These are phyloP conservation scores for Pseudogymnoascus sp. DNA, from an alignment of 2,329 filamentous ascomycete genomes.

Conservation along the genomic window DNA sequence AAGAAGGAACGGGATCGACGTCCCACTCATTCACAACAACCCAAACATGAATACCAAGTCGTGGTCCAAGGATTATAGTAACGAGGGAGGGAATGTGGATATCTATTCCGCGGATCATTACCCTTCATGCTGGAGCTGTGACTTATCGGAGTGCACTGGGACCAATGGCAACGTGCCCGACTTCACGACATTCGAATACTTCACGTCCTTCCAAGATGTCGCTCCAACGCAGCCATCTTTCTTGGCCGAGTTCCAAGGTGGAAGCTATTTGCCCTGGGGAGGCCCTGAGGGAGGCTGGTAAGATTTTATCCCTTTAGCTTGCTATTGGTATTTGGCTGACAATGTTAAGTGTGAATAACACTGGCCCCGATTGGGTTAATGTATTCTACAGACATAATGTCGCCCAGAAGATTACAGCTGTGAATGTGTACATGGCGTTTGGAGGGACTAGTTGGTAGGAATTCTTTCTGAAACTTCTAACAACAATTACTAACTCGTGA, in stretches of 20 bases:
- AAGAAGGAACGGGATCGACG: slow-evolving; percentile 48
- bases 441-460: slow-evolving; percentile 54
- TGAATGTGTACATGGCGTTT: slow-evolving; percentile 59
- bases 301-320: background rate
- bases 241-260: slow-evolving; percentile 54
- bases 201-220: slow-evolving; percentile 24
- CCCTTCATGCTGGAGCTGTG: slow-evolving; percentile 56
- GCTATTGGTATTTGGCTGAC: slow-evolving; percentile 30
- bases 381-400: slow-evolving; percentile 58
- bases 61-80: slow-evolving; percentile 54
- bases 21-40: slow-evolving; percentile 52
- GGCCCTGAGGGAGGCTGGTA: background rate
- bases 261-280: slow-evolving; percentile 35
- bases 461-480: background rate
- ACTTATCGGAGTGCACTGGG: slow-evolving; percentile 51
- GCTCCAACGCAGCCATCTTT: slow-evolving; percentile 33
- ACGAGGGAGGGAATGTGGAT: slow-evolving; percentile 50
- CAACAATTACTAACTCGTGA: background rate
- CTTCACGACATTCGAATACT: slow-evolving; percentile 32
- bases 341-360: slow-evolving; percentile 32
- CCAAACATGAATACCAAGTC: slow-evolving; percentile 52
- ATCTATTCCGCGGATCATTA: slow-evolving; percentile 46
- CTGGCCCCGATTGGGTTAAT: slow-evolving; percentile 53
- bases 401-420: slow-evolving; percentile 50
- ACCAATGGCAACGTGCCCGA: slow-evolving; percentile 54